Evolutionary conservation across 257 asterid genomes (phyloP), one percentile per base, ranked within the genome.

Genomic region (Osmanthus fragrans): DNA sequence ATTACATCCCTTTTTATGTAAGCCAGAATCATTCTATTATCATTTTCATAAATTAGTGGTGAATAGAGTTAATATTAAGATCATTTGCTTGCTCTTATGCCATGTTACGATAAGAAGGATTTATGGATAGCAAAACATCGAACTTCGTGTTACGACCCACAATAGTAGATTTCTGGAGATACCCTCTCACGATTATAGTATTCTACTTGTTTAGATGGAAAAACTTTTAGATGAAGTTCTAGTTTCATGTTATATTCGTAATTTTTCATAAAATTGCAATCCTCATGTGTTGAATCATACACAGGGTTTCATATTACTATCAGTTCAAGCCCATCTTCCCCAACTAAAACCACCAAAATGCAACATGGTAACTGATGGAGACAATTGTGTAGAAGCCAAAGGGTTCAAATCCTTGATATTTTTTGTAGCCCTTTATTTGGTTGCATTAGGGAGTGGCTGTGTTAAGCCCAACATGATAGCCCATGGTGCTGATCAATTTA

Each of bases 361-460:
- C 89, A 84, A 86, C 82, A 84, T 89, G 87, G 0, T 86, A 5
- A 94, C 42, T 7, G 42, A 37, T 37, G 81, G 87, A 6, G 82
- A 73, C 1, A 29, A 63, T 0, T 90, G 98, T 76, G 89, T 12
- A 49, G 96, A 95, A 73, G 99, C 98, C 56, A 82, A 80, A 42
- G 98, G 99, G 4, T 77, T 90, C 40, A 80, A 90, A 70, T 87
- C 94, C 33, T 51, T 89, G 3, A 88, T 93, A 74, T 95, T 95
- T 12, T 93, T 87, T 77, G 77, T 87, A 81, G 98, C 99, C 12
- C 90, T 93, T 0, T 95, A 93, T 75, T 77, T 93, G 86, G 98
- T 93, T 76, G 99, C 99, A n/a, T 49, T 95, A 33, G 99, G 99
- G 77, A 95, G 99, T 82, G 99, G 98, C 0, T 93, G 98, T 81